Evolutionary conservation across 352 stramenopile genomes (phyloP).

Genomic region (Phytophthora meadii): DNA sequence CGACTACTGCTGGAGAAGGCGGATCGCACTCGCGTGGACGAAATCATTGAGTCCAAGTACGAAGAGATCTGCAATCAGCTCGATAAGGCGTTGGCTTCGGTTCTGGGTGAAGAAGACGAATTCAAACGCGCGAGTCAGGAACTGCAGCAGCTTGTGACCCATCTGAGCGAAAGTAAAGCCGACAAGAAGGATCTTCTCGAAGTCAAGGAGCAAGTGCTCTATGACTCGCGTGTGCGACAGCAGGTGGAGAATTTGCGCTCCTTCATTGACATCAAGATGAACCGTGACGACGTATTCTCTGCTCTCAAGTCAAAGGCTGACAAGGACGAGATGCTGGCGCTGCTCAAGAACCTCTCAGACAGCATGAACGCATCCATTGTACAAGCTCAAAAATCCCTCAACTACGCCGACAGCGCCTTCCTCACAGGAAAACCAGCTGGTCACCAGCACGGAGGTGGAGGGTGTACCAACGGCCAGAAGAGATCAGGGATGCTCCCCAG

Average conservation of each 20-base stretch:
- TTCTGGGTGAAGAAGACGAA: constrained; percentile 89
- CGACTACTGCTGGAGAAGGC: constrained; percentile 80
- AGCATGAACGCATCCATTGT: constrained; percentile 86
- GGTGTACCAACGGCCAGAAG: constrained; percentile 38
- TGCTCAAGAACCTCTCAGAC: constrained; percentile 81
- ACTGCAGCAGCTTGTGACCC: constrained; percentile 83
- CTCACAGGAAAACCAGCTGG: constrained; percentile 75
- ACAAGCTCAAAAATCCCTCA: constrained; percentile 66
- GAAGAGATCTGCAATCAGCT: constrained; percentile 93
- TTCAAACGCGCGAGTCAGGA: constrained; percentile 88
- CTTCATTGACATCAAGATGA: constrained; percentile 92
- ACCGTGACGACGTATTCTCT: constrained; percentile 85
- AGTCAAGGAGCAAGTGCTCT: constrained; percentile 88
- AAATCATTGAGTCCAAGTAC: constrained; percentile 92
- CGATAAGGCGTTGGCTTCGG: constrained; percentile 85
- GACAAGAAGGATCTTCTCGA: constrained; percentile 88
- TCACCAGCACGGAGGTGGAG: constrained; percentile 50
- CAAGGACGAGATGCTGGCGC: constrained; percentile 84
- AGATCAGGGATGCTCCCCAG: constrained; percentile 69
- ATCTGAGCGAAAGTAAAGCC: constrained; percentile 82
- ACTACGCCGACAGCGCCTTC: constrained; percentile 73
- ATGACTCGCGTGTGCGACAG: constrained; percentile 85
- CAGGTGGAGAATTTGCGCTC: constrained; percentile 87
- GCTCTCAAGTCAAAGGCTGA: constrained; percentile 87
- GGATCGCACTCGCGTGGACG: constrained; percentile 83